Conservation (phyloP, 2,329 filamentous ascomycete species). For the Fusarium setosum region DNA sequence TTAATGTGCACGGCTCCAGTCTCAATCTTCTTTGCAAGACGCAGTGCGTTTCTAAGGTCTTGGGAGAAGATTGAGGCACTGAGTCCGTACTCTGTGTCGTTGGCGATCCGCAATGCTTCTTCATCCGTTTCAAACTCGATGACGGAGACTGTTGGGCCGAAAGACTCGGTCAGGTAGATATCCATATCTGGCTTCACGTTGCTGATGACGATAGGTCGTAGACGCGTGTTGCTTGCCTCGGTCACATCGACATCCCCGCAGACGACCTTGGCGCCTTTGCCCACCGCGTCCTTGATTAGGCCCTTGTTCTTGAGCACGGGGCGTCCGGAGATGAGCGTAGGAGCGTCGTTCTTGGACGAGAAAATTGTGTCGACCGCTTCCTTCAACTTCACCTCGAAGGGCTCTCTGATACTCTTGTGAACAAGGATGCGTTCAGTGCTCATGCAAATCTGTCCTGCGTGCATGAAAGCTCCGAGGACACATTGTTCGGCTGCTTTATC, state of each 20-base stretch:
- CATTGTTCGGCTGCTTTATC: constrained; percentile 75
- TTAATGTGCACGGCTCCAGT: constrained; percentile 59
- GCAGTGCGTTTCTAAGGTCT: constrained; percentile 68
- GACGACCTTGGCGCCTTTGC: constrained; percentile 69
- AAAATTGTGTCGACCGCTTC: neutral
- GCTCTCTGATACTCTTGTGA: constrained; percentile 55
- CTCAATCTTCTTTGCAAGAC: constrained; percentile 70
- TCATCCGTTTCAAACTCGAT: constrained; percentile 74
- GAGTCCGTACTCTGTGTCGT: constrained; percentile 84
- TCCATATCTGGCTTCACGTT: constrained; percentile 72
- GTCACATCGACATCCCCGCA: constrained; percentile 12
- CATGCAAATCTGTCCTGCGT: constrained; percentile 85
- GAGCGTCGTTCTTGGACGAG: neutral
- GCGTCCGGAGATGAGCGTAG: constrained; percentile 70
- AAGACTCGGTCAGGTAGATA: constrained; percentile 78
- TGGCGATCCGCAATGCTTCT: constrained; percentile 78
- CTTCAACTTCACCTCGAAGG: constrained; percentile 52
- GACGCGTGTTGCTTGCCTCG: neutral
- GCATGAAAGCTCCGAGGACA: constrained; percentile 39
- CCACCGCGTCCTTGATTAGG: constrained; percentile 73
- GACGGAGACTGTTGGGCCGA: constrained; percentile 78
- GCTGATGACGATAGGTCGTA: constrained; percentile 61
- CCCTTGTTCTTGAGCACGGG: constrained; percentile 73
- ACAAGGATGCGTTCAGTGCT: constrained; percentile 79
- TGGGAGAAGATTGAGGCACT: constrained; percentile 76